Percentiles rank a stretch among this genome's conserved stretches.
Evolutionary conservation across 306 rosid species (phyloP).

Genomic region (Argentina anserina): DNA sequence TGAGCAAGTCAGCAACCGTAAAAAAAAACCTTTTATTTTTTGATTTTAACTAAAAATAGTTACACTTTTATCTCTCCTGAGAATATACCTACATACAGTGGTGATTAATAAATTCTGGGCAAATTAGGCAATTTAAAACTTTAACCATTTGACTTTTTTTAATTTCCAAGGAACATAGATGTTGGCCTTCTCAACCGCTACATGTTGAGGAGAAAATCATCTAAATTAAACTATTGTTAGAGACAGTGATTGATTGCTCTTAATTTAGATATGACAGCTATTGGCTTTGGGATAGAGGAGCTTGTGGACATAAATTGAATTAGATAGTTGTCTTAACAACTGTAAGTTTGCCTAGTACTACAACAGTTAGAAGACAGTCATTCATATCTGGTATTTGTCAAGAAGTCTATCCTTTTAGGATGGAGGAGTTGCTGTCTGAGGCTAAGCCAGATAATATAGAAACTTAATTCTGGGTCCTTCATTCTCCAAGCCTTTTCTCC

Average conservation of each 20-base stretch:
- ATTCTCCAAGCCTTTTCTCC: neutral
- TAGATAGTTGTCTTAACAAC: neutral
- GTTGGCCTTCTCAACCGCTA: neutral
- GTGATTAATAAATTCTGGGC: too few relatives aligned
- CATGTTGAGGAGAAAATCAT: neutral
- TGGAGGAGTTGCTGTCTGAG: neutral
- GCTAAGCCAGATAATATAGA: neutral
- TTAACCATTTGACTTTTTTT: too few relatives aligned
- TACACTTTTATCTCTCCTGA: too few relatives aligned
- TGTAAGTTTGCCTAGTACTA: neutral
- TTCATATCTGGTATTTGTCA: neutral
- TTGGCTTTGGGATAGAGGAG: neutral
- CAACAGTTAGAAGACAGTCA: neutral
- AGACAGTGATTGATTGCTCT: neutral
- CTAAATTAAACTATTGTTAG: neutral
- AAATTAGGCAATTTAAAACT: too few relatives aligned
- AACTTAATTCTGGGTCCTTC: neutral
- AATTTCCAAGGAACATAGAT: neutral
- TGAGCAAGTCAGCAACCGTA: too few relatives aligned
- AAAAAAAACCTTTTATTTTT: too few relatives aligned
- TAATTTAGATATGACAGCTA: neutral
- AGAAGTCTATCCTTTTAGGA: neutral
- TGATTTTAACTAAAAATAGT: too few relatives aligned
- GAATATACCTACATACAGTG: too few relatives aligned
- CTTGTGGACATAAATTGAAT: neutral